phyloP scores from a whole-genome alignment of 1,284 basidiomycete species.

The Volvariella surrecta region DNA sequence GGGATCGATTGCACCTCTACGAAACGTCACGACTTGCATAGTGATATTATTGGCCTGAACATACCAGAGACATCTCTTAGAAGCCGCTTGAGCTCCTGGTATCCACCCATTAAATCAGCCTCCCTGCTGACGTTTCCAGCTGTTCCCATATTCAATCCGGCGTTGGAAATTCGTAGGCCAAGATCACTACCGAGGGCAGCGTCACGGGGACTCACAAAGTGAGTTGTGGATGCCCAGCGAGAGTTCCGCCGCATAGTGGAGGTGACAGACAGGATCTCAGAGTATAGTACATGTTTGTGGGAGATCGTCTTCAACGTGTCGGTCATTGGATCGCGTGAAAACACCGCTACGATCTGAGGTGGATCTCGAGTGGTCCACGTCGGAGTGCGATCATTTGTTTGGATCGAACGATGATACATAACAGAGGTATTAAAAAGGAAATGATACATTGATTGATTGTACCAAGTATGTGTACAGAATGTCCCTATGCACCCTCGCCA shows the following conservation, averaged over 20 bases:
- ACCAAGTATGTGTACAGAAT: constrained; percentile 9
- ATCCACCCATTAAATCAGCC: constrained; percentile 82
- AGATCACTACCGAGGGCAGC: constrained; percentile 65
- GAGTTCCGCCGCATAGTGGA: constrained; percentile 97
- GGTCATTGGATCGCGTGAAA: too few species aligned
- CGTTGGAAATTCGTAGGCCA: constrained; percentile 54
- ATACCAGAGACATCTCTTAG: constrained; percentile 69
- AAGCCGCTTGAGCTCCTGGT: constrained; percentile 77
- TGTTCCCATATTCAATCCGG: constrained; percentile 18
- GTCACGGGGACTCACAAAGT: constrained; percentile 51
- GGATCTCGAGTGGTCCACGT: not conserved
- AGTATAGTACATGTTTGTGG: constrained; percentile 70
- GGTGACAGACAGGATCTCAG: constrained; percentile 89
- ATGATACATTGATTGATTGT: not conserved
- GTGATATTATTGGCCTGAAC: constrained; percentile 17
- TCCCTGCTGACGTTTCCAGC: constrained; percentile 33
- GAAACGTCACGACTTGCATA: constrained; percentile 11
- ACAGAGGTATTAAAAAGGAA: not conserved
- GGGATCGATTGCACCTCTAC: constrained; percentile 53
- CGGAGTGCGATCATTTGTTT: constrained; percentile 6
- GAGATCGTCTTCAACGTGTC: constrained; percentile 26
- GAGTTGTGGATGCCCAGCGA: constrained; percentile 74
- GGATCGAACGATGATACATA: constrained; percentile 1
- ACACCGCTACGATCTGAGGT: too few species aligned
- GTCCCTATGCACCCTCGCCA: constrained; percentile 26